Evolutionary conservation across 2,329 filamentous ascomycete species (phyloP), one percentile per base, ranked within the genome.

Genomic region (Aspergillus sp.): DNA sequence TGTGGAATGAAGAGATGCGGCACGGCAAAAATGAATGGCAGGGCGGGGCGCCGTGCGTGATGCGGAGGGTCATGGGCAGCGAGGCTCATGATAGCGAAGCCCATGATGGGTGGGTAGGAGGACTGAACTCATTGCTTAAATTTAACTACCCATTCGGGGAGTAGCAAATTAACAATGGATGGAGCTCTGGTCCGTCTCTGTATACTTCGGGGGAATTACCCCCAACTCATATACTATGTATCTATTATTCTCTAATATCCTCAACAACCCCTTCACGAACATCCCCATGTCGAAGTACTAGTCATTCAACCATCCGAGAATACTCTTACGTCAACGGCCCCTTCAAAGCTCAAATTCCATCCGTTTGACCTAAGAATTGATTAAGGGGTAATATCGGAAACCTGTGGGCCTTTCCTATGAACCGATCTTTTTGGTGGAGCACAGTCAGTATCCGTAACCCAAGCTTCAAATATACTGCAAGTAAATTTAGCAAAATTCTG

Each of bases 71-170:
- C 65, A 67, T 80, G 66, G 79, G 82, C 4, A 75, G 71, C 40
- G 80, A 75, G 66, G 80, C 81, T 24, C 91, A 96, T 67, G 93
- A 98, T 73, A 22, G 71, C 37, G 80, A 75, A 67, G 80, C 81
- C 22, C 91, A 97, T 68, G 93, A 98, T 73, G 91, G 93, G 17
- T 99, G 95, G 95, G 93, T 99, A 2, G 93, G 93, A 1, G 93
- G 95, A 0, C 76, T 99, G 70, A 99, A 96, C 70, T 91, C 91
- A 9, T 73, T 98, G 68, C 77, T 99, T 66, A 99, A 99, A 78
- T 99, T 98, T 73, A 99, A 99, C 73, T 91, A 96, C 77, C 93
- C 93, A 0, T 98, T 98, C 80, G 95, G 95, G 1, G 88, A 89
- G 67, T 81, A 81, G 53, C 64, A 48, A 59, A 37, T 6, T 13